These are phyloP conservation scores for Scedosporium apiospermum DNA, from an alignment of 2,329 filamentous ascomycete species.

Conservation along the genomic window DNA sequence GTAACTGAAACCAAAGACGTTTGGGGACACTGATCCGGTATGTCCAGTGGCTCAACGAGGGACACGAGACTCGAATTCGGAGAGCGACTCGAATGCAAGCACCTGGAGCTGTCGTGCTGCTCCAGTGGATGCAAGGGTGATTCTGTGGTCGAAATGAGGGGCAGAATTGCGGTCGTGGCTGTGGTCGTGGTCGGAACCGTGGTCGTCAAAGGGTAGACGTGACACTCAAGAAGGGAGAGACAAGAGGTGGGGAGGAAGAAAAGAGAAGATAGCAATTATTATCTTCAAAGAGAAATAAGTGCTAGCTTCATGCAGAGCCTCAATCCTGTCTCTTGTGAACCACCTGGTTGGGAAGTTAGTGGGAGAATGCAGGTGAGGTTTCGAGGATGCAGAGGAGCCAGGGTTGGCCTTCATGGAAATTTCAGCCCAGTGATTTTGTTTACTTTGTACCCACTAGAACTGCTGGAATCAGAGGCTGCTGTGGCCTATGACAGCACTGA, in stretches of 20 bases:
- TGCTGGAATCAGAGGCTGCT: neutral
- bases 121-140: neutral
- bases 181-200: neutral
- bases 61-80: too few relatives aligned
- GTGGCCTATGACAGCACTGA: neutral
- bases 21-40: neutral
- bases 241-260: slow-evolving; percentile 9
- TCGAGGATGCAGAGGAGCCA: neutral
- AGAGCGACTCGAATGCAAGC: too few relatives aligned
- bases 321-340: too few relatives aligned
- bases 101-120: neutral
- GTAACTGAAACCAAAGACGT: neutral
- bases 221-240: slow-evolving; percentile 5
- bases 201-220: slow-evolving; percentile 4
- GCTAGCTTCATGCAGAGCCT: neutral
- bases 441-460: neutral
- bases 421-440: neutral
- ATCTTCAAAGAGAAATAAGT: neutral
- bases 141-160: neutral
- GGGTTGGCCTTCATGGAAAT: neutral
- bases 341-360: neutral
- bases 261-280: slow-evolving; percentile 3
- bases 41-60: too few relatives aligned
- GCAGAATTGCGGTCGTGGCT: neutral
- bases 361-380: neutral